Evolutionary conservation across 257 asterid genomes (phyloP).

Genomic region (Solanum clarkiae): DNA sequence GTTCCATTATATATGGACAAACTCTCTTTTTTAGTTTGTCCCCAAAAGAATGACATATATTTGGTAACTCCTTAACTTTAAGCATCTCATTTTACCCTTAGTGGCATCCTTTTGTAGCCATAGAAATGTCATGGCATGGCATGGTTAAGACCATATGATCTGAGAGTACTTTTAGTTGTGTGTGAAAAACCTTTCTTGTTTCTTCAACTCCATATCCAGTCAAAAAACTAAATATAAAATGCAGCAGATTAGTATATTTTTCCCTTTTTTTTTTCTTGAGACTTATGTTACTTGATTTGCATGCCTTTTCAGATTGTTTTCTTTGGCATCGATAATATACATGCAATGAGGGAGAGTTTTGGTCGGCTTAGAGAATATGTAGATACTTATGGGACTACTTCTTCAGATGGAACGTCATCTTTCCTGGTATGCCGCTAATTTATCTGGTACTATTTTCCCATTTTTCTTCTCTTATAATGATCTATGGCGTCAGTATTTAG

Average conservation of each 20-base stretch:
- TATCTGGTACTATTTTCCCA: not conserved
- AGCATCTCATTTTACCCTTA: not conserved
- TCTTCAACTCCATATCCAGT: not conserved
- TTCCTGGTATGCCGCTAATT: conserved; percentile 49
- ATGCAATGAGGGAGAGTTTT: conserved; percentile 95
- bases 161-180: not conserved
- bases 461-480: not conserved
- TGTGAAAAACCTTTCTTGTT: not conserved
- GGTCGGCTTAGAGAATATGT: conserved; percentile 84
- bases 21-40: not conserved
- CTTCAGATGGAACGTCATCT: conserved; percentile 96
- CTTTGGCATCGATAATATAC: conserved; percentile 96
- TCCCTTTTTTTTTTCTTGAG: not conserved
- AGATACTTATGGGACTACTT: conserved; percentile 88
- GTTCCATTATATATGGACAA: not conserved
- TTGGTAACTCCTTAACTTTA: not conserved
- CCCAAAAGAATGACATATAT: not conserved
- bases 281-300: conserved; percentile 4
- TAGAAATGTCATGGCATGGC: not conserved
- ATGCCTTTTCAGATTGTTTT: conserved; percentile 60
- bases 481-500: not conserved
- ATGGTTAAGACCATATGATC: not conserved
- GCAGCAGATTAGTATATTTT: not conserved
- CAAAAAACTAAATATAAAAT: not conserved
- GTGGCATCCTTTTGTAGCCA: not conserved